Conservation (phyloP, 345 rosid genomes). For the Clarkia xantiana region DNA sequence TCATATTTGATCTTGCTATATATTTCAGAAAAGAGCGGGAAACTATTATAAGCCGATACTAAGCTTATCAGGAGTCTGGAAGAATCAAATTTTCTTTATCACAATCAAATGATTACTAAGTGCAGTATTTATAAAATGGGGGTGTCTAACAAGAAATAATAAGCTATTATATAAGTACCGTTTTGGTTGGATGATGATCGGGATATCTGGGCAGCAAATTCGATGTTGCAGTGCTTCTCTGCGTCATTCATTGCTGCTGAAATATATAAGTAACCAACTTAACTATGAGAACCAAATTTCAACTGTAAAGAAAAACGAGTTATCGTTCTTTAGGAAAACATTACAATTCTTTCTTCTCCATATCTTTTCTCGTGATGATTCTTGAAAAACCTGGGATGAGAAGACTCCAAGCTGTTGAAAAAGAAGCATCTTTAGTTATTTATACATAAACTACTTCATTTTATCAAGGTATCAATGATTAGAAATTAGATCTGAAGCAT, state of each 20-base stretch:
- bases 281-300: neutral
- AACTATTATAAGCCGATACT: too few species aligned
- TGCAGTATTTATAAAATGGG: too few species aligned
- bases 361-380: constrained; percentile 62
- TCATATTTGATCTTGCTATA: too few species aligned
- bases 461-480: neutral
- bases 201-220: constrained; percentile 81
- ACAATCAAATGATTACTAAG: too few species aligned
- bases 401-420: constrained; percentile 86
- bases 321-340: neutral
- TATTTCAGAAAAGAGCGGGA: too few species aligned
- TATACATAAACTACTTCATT: neutral
- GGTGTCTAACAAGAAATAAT: too few species aligned
- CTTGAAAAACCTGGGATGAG: constrained; percentile 94
- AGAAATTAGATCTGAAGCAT: neutral
- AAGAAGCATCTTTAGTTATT: constrained; percentile 11
- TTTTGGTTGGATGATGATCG: constrained; percentile 36
- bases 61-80: too few species aligned
- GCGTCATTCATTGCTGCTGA: constrained; percentile 67
- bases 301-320: neutral
- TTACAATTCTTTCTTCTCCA: constrained; percentile 74
- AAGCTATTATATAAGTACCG: constrained; percentile 29
- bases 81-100: too few species aligned
- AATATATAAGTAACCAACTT: neutral
- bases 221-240: constrained; percentile 95